These are phyloP conservation scores for Moesziomyces antarcticus DNA, from an alignment of 1,284 basidiomycete species.

Conservation along the genomic window DNA sequence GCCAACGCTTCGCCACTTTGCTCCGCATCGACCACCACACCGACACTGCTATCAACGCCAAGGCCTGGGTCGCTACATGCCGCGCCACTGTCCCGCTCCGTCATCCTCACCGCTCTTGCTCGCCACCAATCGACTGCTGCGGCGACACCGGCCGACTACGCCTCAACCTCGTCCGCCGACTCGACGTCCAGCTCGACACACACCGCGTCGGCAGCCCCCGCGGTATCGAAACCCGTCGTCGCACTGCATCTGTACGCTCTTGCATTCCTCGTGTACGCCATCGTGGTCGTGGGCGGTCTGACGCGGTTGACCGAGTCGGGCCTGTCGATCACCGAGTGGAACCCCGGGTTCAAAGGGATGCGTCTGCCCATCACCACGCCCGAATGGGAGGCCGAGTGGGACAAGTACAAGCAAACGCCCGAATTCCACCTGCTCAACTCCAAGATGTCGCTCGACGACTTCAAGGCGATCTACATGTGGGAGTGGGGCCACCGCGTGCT, in stretches of 20 bases:
- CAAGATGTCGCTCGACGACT: slow-evolving; percentile 85
- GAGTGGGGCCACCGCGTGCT: slow-evolving; percentile 97
- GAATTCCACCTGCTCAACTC: slow-evolving; percentile 86
- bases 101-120: neutral
- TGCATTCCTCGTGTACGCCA: slow-evolving; percentile 85
- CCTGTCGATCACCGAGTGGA: slow-evolving; percentile 97
- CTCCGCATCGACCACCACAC: neutral
- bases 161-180: neutral
- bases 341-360: slow-evolving; percentile 84
- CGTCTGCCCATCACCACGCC: slow-evolving; percentile 81
- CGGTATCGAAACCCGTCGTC: slow-evolving; percentile 78
- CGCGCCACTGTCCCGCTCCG: neutral
- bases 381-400: slow-evolving; percentile 90
- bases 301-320: slow-evolving; percentile 98
- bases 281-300: slow-evolving; percentile 94
- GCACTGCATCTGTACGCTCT: slow-evolving; percentile 82
- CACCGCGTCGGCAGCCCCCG: neutral
- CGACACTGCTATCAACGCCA: neutral
- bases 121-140: slow-evolving; percentile 18
- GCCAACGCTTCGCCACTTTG: neutral
- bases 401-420: slow-evolving; percentile 93
- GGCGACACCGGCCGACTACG: neutral
- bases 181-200: neutral
- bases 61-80: neutral
- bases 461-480: slow-evolving; percentile 98